Conservation (phyloP, 2,329 filamentous ascomycete genomes). For the Fusarium sarcochroum region DNA sequence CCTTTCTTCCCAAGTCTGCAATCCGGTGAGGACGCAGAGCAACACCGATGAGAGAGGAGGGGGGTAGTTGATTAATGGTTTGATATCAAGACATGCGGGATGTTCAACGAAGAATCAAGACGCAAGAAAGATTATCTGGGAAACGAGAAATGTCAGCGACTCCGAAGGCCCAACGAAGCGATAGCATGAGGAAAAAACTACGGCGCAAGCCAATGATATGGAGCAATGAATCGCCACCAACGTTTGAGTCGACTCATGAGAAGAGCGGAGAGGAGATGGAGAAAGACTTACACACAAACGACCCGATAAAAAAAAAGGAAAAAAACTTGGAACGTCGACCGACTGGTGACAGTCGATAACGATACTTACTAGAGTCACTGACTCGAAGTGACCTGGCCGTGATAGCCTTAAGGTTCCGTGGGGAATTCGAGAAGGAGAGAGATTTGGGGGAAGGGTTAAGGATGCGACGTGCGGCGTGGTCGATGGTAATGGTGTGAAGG, state of each 20-base stretch:
- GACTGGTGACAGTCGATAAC: constrained; percentile 18
- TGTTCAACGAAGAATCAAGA: constrained; percentile 33
- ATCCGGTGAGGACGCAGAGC: constrained; percentile 37
- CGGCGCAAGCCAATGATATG: constrained; percentile 40
- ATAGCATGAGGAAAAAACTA: constrained; percentile 18
- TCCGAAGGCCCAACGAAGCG: constrained; percentile 21
- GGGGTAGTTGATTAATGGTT: constrained; percentile 38
- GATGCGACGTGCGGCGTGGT: constrained; percentile 40
- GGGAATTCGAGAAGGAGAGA: constrained; percentile 37
- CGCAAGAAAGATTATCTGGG: constrained; percentile 41
- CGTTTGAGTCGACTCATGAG: constrained; percentile 34
- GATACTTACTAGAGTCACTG: constrained; percentile 31
- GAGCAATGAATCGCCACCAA: constrained; percentile 53
- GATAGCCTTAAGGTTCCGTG: constrained; percentile 32
- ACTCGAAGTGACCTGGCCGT: constrained; percentile 30
- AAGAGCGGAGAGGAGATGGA: constrained; percentile 16
- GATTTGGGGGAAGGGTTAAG: constrained; percentile 42
- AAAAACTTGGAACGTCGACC: constrained; percentile 23
- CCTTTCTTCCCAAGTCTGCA: constrained; percentile 44
- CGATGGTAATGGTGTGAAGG: constrained; percentile 38
- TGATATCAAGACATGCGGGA: constrained; percentile 51
- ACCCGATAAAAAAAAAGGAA: constrained; percentile 29
- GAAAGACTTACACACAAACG: constrained; percentile 44
- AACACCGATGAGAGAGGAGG: constrained; percentile 38
- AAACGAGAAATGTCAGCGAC: constrained; percentile 37